Conservation (phyloP, 331 rosid species). For the Arachis monticola region DNA sequence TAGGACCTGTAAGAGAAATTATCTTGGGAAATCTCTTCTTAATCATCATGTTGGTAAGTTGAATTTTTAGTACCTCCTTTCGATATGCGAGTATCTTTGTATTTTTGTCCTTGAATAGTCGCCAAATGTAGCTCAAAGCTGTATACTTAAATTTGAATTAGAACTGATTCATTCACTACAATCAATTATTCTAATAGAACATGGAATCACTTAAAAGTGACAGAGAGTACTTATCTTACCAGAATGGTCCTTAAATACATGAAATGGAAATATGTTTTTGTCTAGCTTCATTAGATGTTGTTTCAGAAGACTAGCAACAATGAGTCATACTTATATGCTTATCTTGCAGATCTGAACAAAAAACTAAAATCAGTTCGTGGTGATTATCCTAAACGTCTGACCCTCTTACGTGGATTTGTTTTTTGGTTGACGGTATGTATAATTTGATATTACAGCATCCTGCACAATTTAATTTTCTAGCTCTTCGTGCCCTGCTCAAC, state of each 20-base stretch:
- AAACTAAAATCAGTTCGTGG: constrained; percentile 31
- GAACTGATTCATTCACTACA: no score
- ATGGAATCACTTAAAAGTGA: no score
- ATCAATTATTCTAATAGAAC: no score
- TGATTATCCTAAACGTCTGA: constrained; percentile 42
- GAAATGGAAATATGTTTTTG: neutral
- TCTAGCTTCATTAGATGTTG: constrained; percentile 1
- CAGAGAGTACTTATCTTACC: neutral
- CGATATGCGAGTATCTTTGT: no score
- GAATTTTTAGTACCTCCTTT: constrained; percentile 4
- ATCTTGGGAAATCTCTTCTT: constrained; percentile 50
- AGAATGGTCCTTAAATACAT: neutral
- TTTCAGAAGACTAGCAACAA: constrained; percentile 6
- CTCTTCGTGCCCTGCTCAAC: constrained; percentile 9
- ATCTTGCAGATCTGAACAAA: constrained; percentile 44
- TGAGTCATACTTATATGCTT: constrained; percentile 19
- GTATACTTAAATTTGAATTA: no score
- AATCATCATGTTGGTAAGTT: constrained; percentile 58
- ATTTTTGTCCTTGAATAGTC: no score
- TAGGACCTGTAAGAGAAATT: constrained; percentile 35
- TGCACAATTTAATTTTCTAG: constrained; percentile 16
- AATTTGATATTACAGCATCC: constrained; percentile 11
- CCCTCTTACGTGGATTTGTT: constrained; percentile 52
- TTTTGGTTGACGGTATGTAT: constrained; percentile 49
- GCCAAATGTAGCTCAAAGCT: no score